Evolutionary conservation across 192 early-diverging fungal genomes (phyloP).

Genomic region (Borealophlyctis nickersoniae): DNA sequence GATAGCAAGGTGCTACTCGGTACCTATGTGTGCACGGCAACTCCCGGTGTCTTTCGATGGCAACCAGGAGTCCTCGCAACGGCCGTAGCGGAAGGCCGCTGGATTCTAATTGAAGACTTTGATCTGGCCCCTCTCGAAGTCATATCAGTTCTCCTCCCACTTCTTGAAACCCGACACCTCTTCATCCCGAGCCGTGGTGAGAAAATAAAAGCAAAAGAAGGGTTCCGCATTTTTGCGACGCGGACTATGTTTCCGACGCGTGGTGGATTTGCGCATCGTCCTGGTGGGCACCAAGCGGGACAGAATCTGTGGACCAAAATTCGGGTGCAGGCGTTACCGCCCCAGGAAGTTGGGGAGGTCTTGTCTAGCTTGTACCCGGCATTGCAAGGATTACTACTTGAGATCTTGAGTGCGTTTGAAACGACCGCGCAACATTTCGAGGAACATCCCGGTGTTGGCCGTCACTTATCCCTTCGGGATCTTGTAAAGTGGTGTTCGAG

Average conservation of each 20-base stretch:
- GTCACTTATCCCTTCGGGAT: constrained; percentile 76
- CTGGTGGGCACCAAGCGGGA: constrained; percentile 9
- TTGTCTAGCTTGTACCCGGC: constrained; percentile 52
- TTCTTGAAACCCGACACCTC: constrained; percentile 85
- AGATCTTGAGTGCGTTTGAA: constrained; percentile 26
- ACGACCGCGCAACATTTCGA: constrained; percentile 16
- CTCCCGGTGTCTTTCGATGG: constrained; percentile 93
- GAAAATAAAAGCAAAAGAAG: constrained; percentile 74
- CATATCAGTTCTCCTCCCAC: constrained; percentile 82
- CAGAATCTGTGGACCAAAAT: constrained; percentile 75
- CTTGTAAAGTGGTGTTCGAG: constrained; percentile 89
- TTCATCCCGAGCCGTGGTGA: constrained; percentile 90
- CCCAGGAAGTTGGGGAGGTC: constrained; percentile 64
- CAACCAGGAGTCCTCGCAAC: constrained; percentile 89
- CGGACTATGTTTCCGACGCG: constrained; percentile 29
- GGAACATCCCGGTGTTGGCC: constrained; percentile 29
- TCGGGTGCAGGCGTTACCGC: constrained; percentile 57
- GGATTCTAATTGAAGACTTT: constrained; percentile 97
- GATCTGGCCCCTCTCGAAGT: constrained; percentile 95
- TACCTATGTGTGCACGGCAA: constrained; percentile 88
- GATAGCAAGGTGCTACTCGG: constrained; percentile 93
- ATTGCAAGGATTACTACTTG: constrained; percentile 30
- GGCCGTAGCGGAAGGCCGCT: constrained; percentile 84
- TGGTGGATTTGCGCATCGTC: constrained; percentile 1
- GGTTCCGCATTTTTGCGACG: constrained; percentile 93